A percentile compares a stretch with the other conserved stretches of the same genome.
phyloP scores from a whole-genome alignment of 2,329 filamentous ascomycete genomes.

The Aspergillus sp. region DNA sequence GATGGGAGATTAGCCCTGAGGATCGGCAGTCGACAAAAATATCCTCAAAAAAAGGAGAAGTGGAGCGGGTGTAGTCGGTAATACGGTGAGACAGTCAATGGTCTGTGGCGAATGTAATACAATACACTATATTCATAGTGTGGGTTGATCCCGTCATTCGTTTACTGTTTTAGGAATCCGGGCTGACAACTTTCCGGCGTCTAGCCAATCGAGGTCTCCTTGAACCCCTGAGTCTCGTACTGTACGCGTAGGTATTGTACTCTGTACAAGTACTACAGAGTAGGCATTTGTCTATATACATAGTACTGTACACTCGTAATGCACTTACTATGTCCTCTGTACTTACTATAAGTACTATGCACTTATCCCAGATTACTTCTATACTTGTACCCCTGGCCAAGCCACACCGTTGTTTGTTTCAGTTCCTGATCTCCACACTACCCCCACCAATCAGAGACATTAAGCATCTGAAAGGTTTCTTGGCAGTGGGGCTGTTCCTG shows the following conservation, averaged over 20 bases:
- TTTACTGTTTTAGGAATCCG: constrained; percentile 8
- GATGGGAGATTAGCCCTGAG: constrained; percentile 31
- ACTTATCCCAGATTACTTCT: too few relatives aligned
- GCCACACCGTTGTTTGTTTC: neutral
- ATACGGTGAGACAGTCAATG: neutral
- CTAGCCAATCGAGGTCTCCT: too few relatives aligned
- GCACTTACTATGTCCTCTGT: too few relatives aligned
- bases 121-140: neutral
- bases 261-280: too few relatives aligned
- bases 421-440: neutral
- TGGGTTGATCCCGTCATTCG: constrained; percentile 10
- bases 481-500: neutral
- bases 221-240: too few relatives aligned
- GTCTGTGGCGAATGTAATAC: neutral
- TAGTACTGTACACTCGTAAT: too few relatives aligned
- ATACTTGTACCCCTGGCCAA: neutral
- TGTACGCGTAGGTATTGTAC: too few relatives aligned
- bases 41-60: neutral
- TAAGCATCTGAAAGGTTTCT: neutral
- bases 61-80: neutral
- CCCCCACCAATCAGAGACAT: neutral
- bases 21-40: constrained; percentile 15
- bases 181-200: neutral
- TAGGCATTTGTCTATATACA: too few relatives aligned
- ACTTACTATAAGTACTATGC: too few relatives aligned